Percentiles rank a stretch among this genome's conserved stretches.
Conservation (phyloP, 768 basidiomycete species). For the Dioszegia crocea region DNA sequence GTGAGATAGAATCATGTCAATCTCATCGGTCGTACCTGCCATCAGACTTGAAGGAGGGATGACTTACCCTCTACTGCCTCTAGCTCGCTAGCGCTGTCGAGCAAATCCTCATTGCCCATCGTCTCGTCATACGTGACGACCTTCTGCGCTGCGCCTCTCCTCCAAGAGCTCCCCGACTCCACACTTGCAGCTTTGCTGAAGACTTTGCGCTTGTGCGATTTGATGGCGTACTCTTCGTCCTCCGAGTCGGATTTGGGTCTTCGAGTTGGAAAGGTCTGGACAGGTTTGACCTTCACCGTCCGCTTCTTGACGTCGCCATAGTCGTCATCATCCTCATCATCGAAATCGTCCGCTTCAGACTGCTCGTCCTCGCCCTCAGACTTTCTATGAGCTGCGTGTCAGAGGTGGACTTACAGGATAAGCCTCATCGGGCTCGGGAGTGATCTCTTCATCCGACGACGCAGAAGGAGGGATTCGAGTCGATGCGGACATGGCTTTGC, state of each 20-base stretch:
- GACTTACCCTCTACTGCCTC: slow-evolving; percentile 26
- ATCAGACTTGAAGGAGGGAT: background rate
- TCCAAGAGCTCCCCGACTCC: slow-evolving; percentile 31
- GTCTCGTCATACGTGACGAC: slow-evolving; percentile 44
- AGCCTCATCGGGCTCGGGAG: too few species aligned
- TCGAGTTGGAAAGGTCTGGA: slow-evolving; percentile 30
- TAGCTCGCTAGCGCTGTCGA: slow-evolving; percentile 24
- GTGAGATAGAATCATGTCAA: slow-evolving; percentile 85
- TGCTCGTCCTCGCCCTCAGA: slow-evolving; percentile 28
- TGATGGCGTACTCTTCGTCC: slow-evolving; percentile 45
- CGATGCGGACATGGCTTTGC: too few species aligned
- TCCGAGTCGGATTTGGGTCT: slow-evolving; percentile 26
- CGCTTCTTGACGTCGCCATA: slow-evolving; percentile 4
- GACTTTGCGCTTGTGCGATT: slow-evolving; percentile 41
- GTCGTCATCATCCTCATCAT: slow-evolving; percentile 22
- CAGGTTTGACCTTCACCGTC: background rate
- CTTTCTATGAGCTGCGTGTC: background rate
- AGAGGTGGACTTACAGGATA: background rate
- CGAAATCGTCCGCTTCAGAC: slow-evolving; percentile 34
- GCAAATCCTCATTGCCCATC: slow-evolving; percentile 43
- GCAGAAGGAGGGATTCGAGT: slow-evolving; percentile 6
- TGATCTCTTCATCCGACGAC: slow-evolving; percentile 22
- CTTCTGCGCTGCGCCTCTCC: slow-evolving; percentile 38
- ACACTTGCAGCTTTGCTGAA: slow-evolving; percentile 20
- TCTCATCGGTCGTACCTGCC: slow-evolving; percentile 50